These are phyloP conservation scores for Gaeumannomyces tritici DNA, from an alignment of 2,329 filamentous ascomycete genomes.

Conservation along the genomic window DNA sequence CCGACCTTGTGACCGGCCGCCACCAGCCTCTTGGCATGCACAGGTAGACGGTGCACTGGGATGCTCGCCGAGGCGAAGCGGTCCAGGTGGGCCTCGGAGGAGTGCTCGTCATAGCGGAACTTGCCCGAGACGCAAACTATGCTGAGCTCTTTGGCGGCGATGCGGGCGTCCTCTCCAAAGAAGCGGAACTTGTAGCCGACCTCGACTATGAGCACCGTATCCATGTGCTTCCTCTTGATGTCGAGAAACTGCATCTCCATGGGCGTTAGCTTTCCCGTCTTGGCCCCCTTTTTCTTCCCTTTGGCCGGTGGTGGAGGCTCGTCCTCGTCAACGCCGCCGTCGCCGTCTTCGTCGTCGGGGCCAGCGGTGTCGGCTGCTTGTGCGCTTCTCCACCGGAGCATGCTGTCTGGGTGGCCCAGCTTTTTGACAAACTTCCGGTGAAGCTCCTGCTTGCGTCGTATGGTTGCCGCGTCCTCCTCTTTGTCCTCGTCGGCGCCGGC, in stretches of 20 bases:
- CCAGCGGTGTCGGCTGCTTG: constrained; percentile 30
- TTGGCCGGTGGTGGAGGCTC: constrained; percentile 35
- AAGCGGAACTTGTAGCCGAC: constrained; percentile 98
- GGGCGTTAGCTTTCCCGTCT: constrained; percentile 74
- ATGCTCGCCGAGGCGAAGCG: constrained; percentile 94
- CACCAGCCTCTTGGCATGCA: constrained; percentile 89
- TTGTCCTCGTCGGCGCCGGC: constrained; percentile 31
- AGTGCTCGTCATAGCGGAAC: constrained; percentile 85
- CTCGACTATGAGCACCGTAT: constrained; percentile 84
- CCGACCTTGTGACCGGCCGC: constrained; percentile 92
- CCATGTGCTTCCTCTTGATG: constrained; percentile 80
- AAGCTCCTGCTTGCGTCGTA: constrained; percentile 56
- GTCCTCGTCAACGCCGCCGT: constrained; percentile 30
- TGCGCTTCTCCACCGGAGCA: constrained; percentile 30
- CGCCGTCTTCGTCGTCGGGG: constrained; percentile 28
- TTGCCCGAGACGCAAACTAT: constrained; percentile 98
- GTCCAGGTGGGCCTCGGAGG: constrained; percentile 84
- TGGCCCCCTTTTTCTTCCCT: constrained; percentile 59
- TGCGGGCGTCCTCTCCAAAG: constrained; percentile 88
- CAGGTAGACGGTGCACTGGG: constrained; percentile 79
- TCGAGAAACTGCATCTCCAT: constrained; percentile 91
- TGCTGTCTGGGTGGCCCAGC: constrained; percentile 75
- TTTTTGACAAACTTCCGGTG: constrained; percentile 85
- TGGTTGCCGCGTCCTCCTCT: constrained; percentile 32
- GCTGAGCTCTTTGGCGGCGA: constrained; percentile 79